Conservation (phyloP, 2,329 filamentous ascomycete genomes). For the Neonectria neomacrospora region DNA sequence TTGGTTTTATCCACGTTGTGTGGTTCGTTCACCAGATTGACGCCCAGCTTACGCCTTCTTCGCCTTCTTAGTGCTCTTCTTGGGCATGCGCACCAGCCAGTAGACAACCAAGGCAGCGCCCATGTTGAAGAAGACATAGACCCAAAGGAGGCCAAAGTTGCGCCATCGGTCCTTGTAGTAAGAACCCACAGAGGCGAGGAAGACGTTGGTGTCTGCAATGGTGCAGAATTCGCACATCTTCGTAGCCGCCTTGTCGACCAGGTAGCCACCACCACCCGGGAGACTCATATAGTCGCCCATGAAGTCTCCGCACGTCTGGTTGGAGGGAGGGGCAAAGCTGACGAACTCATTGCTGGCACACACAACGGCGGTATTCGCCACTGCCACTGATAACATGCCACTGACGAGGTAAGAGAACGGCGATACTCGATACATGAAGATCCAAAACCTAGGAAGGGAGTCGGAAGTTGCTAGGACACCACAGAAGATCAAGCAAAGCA, state of each 20-base stretch:
- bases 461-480: constrained; percentile 51
- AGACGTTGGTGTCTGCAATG: constrained; percentile 62
- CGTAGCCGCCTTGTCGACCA: constrained; percentile 61
- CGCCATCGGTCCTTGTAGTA: constrained; percentile 72
- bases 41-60: constrained; percentile 30
- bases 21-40: not conserved
- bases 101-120: constrained; percentile 66
- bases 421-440: constrained; percentile 72
- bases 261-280: constrained; percentile 67
- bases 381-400: constrained; percentile 75
- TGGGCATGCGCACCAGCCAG: constrained; percentile 64
- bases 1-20: not conserved
- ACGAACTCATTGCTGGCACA: constrained; percentile 79
- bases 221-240: constrained; percentile 68
- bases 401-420: constrained; percentile 86
- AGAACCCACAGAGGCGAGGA: constrained; percentile 60
- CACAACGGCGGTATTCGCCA: constrained; percentile 72
- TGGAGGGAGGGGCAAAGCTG: constrained; percentile 68
- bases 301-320: constrained; percentile 70
- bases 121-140: constrained; percentile 69
- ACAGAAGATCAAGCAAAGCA: constrained; percentile 61
- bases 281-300: constrained; percentile 60
- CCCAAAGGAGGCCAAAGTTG: constrained; percentile 74
- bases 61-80: constrained; percentile 52
- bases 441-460: constrained; percentile 65